Base-by-base conservation (phyloP, 1,284 basidiomycete species). In the Heliocybe sulcata region DNA sequence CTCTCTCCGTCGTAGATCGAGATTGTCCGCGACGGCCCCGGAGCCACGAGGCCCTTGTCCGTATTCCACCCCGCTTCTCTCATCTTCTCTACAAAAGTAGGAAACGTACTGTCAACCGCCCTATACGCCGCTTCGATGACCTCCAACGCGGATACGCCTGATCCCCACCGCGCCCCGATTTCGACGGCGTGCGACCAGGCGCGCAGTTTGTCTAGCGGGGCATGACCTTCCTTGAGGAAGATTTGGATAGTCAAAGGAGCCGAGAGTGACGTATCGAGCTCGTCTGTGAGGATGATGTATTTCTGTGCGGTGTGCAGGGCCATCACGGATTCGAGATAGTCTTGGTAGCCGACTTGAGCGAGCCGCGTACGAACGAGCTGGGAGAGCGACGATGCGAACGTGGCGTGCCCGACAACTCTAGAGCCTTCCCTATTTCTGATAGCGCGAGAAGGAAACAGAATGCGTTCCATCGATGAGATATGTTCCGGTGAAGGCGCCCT, bases 111-210 rank as follows among this genome's bases (percentile, higher is more conserved):
- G 29, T 64, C 57, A 16, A 69, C 60, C 3, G 55, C 48, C n/a
- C 52, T 31, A 51, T 68, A 60, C 9, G 68, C 61, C 1, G 54
- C 55, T 9, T 60, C 56, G 19, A 74, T 60, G 10, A 65, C 59
- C 3, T 23, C 54, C 51, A 1, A 12, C 59, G 61, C 27, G 4
- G 54, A 25, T 23, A 16, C 2, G 54, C 58, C 19, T 52, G 45
- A 11, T 53, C 38, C 19, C 56, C 51, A 16, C 52, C 55, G 45
- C 58, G 53, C 23, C 51, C 27, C 16, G 25, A 68, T 45, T 55
- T 70, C 68, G 35, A 62, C 59, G 1, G 77, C 79, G 57, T 79
- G 76, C 35, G 76, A 59, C 83, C 83, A 85, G 19, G 78, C 82
- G 56, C 77, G 77, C 51, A 84, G 69, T 52, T 79, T 76, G 63